Base-by-base conservation (phyloP, 176 grass and related monocot species). In the Carex myosuroides region DNA sequence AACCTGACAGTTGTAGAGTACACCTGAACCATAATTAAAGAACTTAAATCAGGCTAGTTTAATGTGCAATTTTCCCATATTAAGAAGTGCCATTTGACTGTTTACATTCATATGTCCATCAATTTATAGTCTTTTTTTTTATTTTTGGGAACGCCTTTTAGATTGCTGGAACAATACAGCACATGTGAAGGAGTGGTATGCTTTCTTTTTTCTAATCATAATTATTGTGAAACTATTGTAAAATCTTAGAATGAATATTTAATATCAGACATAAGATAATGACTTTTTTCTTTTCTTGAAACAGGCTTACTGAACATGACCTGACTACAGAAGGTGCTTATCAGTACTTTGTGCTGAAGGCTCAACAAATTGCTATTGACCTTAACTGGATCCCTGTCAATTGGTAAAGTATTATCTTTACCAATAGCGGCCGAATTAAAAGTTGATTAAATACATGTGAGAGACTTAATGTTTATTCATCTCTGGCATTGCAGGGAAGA, bases 281-380 rank as follows among this genome's bases (percentile, higher is more conserved):
- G 55, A 33, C 64, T n/a, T 53, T 66, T 84, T 9, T n/a, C 70
- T 65, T 79, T 48, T 71, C n/a, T 30, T 76, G 5, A 76, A 54
- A 6, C 83, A 98, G 96, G 93, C 93, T 98, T 73, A 69, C 87
- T 81, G 91, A 95, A 63, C 88, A 3, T 79, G 90, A 93, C 78
- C 89, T 98, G 89, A 98, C 96, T 82, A 81, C 93, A 84, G 93
- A 98, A 60, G 91, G 91, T 80, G 96, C 92, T 72, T 98, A 98
- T 60, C 89, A 93, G 89, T 98, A 98, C 78, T 98, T 98, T 66
- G 93, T 98, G 30, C 85, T 98, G 80, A 98, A 68, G 87, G 93
- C 89, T 60, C 93, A 98, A 84, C 73, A 93, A 87, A 87, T 98
- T 65, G 96, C 93, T 62, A 86, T 94, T 56, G 61, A 79, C 79